These are phyloP conservation scores for Clohesyomyces aquaticus DNA, from an alignment of 495 filamentous ascomycete species.

Conservation along the genomic window DNA sequence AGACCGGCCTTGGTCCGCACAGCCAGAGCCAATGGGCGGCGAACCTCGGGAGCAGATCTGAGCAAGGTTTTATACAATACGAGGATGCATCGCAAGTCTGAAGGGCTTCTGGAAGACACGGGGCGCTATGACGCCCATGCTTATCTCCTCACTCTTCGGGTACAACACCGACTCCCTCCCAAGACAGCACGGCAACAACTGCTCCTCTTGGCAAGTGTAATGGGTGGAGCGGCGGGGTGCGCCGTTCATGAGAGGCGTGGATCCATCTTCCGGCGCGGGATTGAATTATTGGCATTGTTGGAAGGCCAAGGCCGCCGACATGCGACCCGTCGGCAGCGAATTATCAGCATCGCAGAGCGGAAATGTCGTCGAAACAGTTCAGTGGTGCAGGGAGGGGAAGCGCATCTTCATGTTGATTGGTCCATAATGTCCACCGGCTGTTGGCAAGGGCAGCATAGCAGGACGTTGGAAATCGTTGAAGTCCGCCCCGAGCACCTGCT, in stretches of 20 bases:
- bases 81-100: no score
- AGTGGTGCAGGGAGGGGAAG: no score
- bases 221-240: conserved; percentile 5
- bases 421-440: no score
- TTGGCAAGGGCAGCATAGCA: no score
- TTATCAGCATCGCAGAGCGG: no score
- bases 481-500: no score
- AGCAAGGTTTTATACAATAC: background rate
- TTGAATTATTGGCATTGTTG: background rate
- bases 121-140: conserved; percentile 12
- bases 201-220: no score
- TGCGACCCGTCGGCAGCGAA: no score
- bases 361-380: no score
- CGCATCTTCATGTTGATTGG: no score
- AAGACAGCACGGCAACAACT: background rate
- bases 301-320: background rate
- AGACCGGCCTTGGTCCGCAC: no score
- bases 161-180: background rate
- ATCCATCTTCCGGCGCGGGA: background rate
- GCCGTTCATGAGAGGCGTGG: conserved; percentile 10
- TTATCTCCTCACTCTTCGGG: conserved; percentile 32
- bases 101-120: conserved; percentile 21
- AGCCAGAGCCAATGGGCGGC: background rate
- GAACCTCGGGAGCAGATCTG: background rate
- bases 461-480: no score